Evolutionary conservation across 164 flowering plant species (phyloP), one percentile per base, ranked within the genome.

Genomic region (Magnolia sinica): DNA sequence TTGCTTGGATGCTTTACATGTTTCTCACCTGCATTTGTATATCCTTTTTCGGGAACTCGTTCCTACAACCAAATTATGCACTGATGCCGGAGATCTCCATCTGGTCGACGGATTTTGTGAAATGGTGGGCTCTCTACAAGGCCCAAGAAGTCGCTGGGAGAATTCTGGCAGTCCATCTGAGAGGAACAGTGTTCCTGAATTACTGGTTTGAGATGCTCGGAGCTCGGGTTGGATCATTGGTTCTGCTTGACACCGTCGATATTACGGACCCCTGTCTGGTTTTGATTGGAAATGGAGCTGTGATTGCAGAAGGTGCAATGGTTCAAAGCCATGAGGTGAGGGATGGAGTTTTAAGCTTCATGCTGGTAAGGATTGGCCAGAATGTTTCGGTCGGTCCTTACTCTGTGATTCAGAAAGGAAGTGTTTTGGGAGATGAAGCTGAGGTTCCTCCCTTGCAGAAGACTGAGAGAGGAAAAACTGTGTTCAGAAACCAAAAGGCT

Each of bases 81-180:
- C 71, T 92, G 76, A 85, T 20, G 51, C 90, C 88, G 51, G 88
- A 90, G 71, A 55, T 87, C 64, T 82, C 94, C 51, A 87, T 90
- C 50, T 92, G 92, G 90, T 92, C 96, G 14, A 50, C 52, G 69
- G 87, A 87, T 52, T 90, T 87, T 72, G 87, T 90, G 20, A 90
- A 83, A 80, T 90, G 96, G 96, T 92, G 94, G 96, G 88, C 88
- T 59, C 89, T 92, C 22, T 89, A 89, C 79, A 92, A 90, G 83
- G 91, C 86, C 37, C 92, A 89, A 68, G 87, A 89, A 72, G 79
- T 87, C 22, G 83, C 91, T 75, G 87, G 90, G 1, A 89, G 84
- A 83, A 86, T 87, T 65, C 76, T 89, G 31, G 96, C 94, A 52
- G 88, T 87, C 74, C 94, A 92, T 81, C 82, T 90, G 76, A 86